Conservation (phyloP, 495 filamentous ascomycete species). For the Geopyxis carbonaria region DNA sequence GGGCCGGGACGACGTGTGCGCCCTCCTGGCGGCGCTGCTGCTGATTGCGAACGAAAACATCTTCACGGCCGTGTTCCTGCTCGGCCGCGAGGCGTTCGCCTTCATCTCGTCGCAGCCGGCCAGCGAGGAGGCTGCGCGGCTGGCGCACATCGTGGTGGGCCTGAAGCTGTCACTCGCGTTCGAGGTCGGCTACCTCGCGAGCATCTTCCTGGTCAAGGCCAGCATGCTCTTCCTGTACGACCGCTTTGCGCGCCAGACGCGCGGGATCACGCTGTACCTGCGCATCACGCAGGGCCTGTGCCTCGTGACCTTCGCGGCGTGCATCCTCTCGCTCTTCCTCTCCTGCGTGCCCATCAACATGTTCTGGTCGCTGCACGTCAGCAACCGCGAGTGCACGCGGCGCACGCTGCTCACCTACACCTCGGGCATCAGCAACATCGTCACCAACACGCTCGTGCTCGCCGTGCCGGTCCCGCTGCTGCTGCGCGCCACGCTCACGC, state of each 20-base stretch:
- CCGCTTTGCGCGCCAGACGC: constrained; percentile 24
- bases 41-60: constrained; percentile 20
- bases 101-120: constrained; percentile 5
- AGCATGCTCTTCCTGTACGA: constrained; percentile 24
- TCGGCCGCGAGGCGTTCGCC: constrained; percentile 19
- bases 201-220: constrained; percentile 23
- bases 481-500: constrained; percentile 19
- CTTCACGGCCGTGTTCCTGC: constrained; percentile 15
- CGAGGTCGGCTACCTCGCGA: constrained; percentile 16
- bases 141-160: constrained; percentile 13
- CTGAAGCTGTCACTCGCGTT: constrained; percentile 21
- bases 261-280: constrained; percentile 18
- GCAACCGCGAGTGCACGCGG: constrained; percentile 15
- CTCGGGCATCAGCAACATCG: constrained; percentile 23
- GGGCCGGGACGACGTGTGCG: constrained; percentile 21
- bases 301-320: constrained; percentile 13
- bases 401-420: constrained; percentile 18
- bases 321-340: constrained; percentile 20
- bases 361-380: constrained; percentile 15
- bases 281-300: constrained; percentile 20
- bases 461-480: constrained; percentile 20
- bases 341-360: constrained; percentile 17
- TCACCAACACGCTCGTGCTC: constrained; percentile 25
- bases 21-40: constrained; percentile 14
- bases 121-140: constrained; percentile 12